These are phyloP conservation scores for Epichloe hybrida DNA, from an alignment of 2,329 filamentous ascomycete species.

Conservation along the genomic window DNA sequence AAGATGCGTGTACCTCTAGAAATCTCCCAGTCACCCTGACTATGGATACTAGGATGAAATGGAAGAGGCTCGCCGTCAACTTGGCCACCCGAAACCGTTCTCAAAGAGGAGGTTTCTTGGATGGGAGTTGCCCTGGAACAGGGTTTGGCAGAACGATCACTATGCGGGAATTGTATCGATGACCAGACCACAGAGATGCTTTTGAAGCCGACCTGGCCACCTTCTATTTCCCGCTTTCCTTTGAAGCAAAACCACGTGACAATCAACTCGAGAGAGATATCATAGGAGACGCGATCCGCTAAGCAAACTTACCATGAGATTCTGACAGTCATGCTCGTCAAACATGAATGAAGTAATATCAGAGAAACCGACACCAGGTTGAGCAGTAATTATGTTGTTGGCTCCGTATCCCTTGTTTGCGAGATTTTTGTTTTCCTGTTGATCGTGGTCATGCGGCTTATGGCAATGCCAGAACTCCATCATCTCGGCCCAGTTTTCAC, in stretches of 20 bases:
- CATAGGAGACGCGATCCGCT: too few relatives aligned
- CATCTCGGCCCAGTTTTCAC: constrained; percentile 98
- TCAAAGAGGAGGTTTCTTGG: constrained; percentile 24
- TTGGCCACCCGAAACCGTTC: constrained; percentile 27
- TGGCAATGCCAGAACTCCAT: constrained; percentile 99
- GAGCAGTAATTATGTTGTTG: constrained; percentile 56
- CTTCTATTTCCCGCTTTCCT: constrained; percentile 40
- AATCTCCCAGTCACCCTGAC: constrained; percentile 36
- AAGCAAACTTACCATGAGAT: constrained; percentile 22
- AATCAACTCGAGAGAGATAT: background rate
- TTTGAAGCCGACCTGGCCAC: constrained; percentile 36
- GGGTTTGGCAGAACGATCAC: constrained; percentile 20
- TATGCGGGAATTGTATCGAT: constrained; percentile 61
- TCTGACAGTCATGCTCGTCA: constrained; percentile 48
- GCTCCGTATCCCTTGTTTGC: constrained; percentile 71
- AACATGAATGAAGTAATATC: constrained; percentile 70
- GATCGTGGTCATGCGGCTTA: constrained; percentile 56
- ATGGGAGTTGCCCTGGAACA: constrained; percentile 11
- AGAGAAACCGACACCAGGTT: constrained; percentile 58
- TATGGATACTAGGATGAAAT: constrained; percentile 36
- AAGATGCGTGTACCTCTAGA: constrained; percentile 31
- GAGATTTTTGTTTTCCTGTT: constrained; percentile 32
- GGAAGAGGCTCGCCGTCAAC: constrained; percentile 20
- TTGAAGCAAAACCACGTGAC: background rate
- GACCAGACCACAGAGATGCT: constrained; percentile 39